Evolutionary conservation across 1,284 basidiomycete species (phyloP), one percentile per base, ranked within the genome.

Genomic region (Ceratobasidium sp.): DNA sequence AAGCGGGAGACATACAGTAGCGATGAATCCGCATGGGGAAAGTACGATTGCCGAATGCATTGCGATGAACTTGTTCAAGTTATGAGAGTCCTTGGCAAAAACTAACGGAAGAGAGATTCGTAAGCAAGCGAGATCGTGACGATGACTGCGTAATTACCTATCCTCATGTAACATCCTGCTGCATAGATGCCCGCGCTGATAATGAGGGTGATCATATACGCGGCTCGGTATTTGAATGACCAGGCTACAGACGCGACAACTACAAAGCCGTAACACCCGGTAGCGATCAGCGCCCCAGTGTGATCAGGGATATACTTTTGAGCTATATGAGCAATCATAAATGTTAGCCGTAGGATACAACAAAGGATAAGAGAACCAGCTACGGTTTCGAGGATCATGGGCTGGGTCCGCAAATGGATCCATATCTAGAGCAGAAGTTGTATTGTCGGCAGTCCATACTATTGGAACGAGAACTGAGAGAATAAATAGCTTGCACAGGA

Each of bases 21-120:
- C 90, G 72, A 92, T 88, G 80, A 92, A 92, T n/a, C 88, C 89
- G 76, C 91, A 92, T 6, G 91, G 89, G 83, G 86, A 72, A 30
- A 18, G 58, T 4, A 89, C 87, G 48, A 89, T 84, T 75, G 90
- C 86, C 12, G 89, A 78, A 76, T 90, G 86, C 78, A 87, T 84
- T 0, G 82, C 80, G 60, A 89, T 89, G 75, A 88, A 90, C 3
- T 86, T 30, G 18, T 30, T 50, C 21, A 70, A 28, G 5, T 21
- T 34, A 26, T 59, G 26, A 1, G 67, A 18, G 30, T 58, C 55
- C 14, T 78, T 1, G 82, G 83, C 73, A 75, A 73, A 58, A 55
- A 76, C 70, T 78, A 77, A 1, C 76, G 77, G 74, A 41, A 4
- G 12, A 6, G 5, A 21, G 18, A n/a, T 34, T n/a, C 6, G 5